These are phyloP conservation scores for Nitzschia sp. DNA, from an alignment of 108 stramenopile species.

Conservation along the genomic window DNA sequence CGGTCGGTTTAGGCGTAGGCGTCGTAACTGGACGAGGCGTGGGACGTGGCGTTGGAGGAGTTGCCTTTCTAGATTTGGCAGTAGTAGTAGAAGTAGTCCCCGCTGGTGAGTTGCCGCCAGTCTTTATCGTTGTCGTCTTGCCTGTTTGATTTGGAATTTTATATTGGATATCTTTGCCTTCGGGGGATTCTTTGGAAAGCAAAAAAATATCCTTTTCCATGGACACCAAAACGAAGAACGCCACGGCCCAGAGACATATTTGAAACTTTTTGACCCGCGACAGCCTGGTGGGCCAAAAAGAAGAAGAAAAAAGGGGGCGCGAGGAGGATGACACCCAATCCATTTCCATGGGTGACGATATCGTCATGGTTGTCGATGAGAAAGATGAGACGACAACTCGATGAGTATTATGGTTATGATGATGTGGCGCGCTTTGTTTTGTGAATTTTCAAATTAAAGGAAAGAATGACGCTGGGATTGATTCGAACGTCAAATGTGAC, in stretches of 20 bases:
- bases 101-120: too few species aligned
- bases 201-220: conserved; percentile 6
- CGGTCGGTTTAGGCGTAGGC: neutral
- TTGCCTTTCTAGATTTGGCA: neutral
- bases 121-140: too few species aligned
- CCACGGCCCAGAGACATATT: conserved; percentile 9
- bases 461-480: too few species aligned
- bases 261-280: conserved; percentile 24
- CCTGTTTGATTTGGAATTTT: neutral
- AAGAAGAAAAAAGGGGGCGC: too few species aligned
- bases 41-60: neutral
- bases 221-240: conserved; percentile 4
- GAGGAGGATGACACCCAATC: too few species aligned
- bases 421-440: too few species aligned
- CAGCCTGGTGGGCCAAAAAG: neutral
- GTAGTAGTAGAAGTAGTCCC: neutral
- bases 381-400: too few species aligned
- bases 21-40: neutral
- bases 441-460: too few species aligned
- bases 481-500: too few species aligned
- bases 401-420: too few species aligned
- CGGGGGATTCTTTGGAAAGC: neutral
- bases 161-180: neutral
- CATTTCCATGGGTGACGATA: too few species aligned
- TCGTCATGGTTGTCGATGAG: too few species aligned